Evolutionary conservation across 192 early-diverging fungal species (phyloP), one percentile per base, ranked within the genome.

Genomic region (Backusella macrospora): DNA sequence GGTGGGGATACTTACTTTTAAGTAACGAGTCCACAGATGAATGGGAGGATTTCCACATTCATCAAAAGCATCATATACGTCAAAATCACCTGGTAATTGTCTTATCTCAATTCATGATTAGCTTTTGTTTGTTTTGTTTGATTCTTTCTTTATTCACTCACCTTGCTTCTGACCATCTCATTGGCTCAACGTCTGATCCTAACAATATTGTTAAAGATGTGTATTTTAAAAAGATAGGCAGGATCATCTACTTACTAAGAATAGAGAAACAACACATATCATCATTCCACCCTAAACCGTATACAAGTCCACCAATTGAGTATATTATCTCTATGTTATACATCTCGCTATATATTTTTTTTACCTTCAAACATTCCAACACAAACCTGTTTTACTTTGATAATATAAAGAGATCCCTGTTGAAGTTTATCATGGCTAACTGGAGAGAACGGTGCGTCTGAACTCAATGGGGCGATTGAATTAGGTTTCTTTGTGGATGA

Each of bases 141-240:
- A 34, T 68, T 68, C 75, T 81, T 46, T 75, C 26, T 42, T 55
- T 65, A 47, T 74, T 49, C 13, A 47, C 9, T 70, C 62, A 71
- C 73, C 76, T 73, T 42, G 80, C 80, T 44, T 77, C 76, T 18
- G 80, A 81, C 80, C 80, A 81, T 16, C 80, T 71, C 80, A 81
- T 74, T 13, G 80, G 71, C n/a, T 43, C 63, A 4, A 72, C 52
- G 15, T 81, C 80, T 13, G 73, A 55, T 15, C 78, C 78, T 79
- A 65, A 21, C 23, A 42, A 39, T 26, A 29, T 12, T 46, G 9
- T 29, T 68, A 29, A 66, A 23, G 18, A 59, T n/a, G 52, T 23
- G 52, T 26, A 59, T 13, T 40, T 44, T 8, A 42, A 23, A 13
- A 62, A 37, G 45, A 64, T 14, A 68, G 0, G 16, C 21, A 10